Base-by-base conservation (phyloP, 2,329 filamentous ascomycete species). In the Mycogone perniciosa region DNA sequence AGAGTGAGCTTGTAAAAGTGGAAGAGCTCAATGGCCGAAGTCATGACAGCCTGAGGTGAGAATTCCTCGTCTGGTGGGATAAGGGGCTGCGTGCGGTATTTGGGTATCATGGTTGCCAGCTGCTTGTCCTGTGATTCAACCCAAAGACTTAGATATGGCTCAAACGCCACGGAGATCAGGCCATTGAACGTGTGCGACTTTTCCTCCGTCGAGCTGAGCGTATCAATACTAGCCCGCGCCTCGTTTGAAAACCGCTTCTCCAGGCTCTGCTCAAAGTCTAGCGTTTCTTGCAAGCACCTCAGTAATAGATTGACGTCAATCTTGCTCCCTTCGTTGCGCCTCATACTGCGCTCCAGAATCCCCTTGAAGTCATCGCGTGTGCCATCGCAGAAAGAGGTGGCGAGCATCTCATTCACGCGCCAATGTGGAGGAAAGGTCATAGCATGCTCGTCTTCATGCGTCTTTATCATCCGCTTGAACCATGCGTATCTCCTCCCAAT, bases 61-160 rank as follows among this genome's bases (percentile, higher is more conserved):
- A 97, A 97, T 50, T 99, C 93, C 60, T 99, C 93, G 58, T 96
- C 93, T 0, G 80, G 73, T 3, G 88, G 83, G 38, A 90, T 78
- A 3, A 95, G 76, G 0, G 89, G 86, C 59, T 96, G 89, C 53
- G 79, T 81, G 57, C 87, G 88, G 69, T 97, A 97, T 65, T 84
- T 89, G 0, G 90, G 90, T 56, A 99, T 88, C 70, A 97, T 82
- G 6, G 76, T 70, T 5, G 89, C 86, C 52, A 97, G 76, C 61
- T 95, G 86, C 67, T 84, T 92, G 68, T 96, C 92, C 68, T 97
- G 93, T 7, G 89, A 92, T 54, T 97, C 92, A 2, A 99, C 90
- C 93, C 93, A 99, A 4, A 99, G 74, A 64, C 89, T 96, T 57
- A 99, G 78, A 67, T 97, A 99, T 1, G 93, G 93, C 69, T 97